Base-by-base conservation (phyloP, 2,329 filamentous ascomycete species). In the Microsporum audouinii region DNA sequence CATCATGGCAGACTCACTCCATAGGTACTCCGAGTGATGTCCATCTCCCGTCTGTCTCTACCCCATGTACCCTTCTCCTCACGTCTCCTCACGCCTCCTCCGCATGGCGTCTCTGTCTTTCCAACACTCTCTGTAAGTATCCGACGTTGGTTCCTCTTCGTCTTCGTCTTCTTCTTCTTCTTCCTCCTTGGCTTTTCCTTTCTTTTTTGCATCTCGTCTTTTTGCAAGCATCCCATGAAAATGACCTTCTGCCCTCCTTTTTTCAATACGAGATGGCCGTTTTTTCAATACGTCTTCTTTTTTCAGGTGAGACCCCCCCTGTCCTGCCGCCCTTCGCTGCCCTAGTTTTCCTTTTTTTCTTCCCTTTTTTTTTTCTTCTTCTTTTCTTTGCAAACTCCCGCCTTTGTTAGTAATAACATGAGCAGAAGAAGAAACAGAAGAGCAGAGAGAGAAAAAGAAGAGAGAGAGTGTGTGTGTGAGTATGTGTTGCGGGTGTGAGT, bases 401-500 rank as follows among this genome's bases (percentile, higher is more conserved):
- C 23, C 23, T 49, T 49, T 49, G 10, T 29, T 49, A 29, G 14
- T 43, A 1, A 1, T 7, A 36, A 27, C 3, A 39, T n/a, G 33
- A 27, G 14, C n/a, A 23, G 33, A 57, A 2, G 38, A 39, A 17
- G 12, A 43, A 43, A 57, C 45, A 29, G 59, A 49, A 61, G 60
- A 61, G 57, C 17, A 64, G 45, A 61, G 57, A 62, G 60, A 60
- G 61, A 60, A 63, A 63, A 62, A 69, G 69, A 60, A 60, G 64
- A 59, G 17, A 60, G 64, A 59, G 17, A 23, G 17, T 1, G 17
- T 23, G 17, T 23, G 17, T 23, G 17, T 17, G 17, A 17, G 17
- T 17, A 17, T 23, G 17, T 23, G 17, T 23, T 23, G 17, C 1
- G 17, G 17, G 17, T 23, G 17, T 23, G 17, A 23, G 17, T 23